These are phyloP conservation scores for Choanephora cucurbitarum DNA, from an alignment of 371 early-diverging fungal species.

Conservation along the genomic window DNA sequence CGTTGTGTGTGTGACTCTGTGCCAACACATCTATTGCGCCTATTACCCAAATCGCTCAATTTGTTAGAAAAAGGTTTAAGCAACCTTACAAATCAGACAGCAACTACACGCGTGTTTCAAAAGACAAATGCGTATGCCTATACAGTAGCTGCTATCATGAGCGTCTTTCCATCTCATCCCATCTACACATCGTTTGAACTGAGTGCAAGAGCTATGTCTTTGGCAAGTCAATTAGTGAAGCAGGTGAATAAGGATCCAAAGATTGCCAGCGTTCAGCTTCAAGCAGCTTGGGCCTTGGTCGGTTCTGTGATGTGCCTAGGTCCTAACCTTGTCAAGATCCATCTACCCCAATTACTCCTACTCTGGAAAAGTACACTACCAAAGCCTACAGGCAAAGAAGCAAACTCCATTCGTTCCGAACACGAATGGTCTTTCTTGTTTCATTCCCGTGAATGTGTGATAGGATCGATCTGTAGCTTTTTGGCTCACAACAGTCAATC, in stretches of 20 bases:
- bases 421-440: slow-evolving; percentile 70
- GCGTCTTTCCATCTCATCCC: slow-evolving; percentile 67
- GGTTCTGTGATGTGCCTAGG: slow-evolving; percentile 82
- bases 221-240: slow-evolving; percentile 76
- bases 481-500: slow-evolving; percentile 68
- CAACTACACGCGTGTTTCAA: slow-evolving; percentile 52
- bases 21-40: slow-evolving; percentile 62
- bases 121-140: slow-evolving; percentile 68
- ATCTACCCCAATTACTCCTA: slow-evolving; percentile 76
- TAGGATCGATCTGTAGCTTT: slow-evolving; percentile 74
- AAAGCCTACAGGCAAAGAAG: slow-evolving; percentile 62
- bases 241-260: slow-evolving; percentile 59
- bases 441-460: slow-evolving; percentile 70
- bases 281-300: slow-evolving; percentile 82
- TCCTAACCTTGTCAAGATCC: slow-evolving; percentile 78
- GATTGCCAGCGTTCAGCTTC: slow-evolving; percentile 65
- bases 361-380: slow-evolving; percentile 73
- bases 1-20: slow-evolving; percentile 68
- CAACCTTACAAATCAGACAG: slow-evolving; percentile 44
- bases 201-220: slow-evolving; percentile 74
- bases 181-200: slow-evolving; percentile 78
- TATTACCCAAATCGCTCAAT: slow-evolving; percentile 62
- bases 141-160: slow-evolving; percentile 71
- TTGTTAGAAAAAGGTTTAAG: slow-evolving; percentile 63
- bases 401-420: slow-evolving; percentile 60